Evolutionary conservation across 2,329 filamentous ascomycete genomes (phyloP).

Genomic region (Fusarium beomiforme): DNA sequence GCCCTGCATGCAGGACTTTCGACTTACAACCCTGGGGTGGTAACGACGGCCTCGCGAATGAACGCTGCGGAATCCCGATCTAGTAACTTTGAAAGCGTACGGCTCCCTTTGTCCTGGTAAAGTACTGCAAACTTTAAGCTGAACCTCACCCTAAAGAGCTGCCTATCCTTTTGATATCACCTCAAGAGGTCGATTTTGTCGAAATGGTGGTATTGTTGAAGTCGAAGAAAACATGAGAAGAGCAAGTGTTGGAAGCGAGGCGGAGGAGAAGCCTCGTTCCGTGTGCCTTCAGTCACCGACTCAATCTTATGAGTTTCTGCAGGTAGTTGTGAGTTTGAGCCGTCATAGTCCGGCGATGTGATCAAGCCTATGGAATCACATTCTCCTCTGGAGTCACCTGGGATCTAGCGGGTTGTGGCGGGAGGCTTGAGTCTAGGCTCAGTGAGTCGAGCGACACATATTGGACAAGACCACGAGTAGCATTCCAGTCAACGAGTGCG

Average conservation of each 20-base stretch:
- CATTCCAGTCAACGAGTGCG: constrained; percentile 38
- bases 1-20: constrained; percentile 27
- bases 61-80: constrained; percentile 18
- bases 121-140: constrained; percentile 2
- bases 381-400: constrained; percentile 30
- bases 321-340: constrained; percentile 33
- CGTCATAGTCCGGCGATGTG: constrained; percentile 30
- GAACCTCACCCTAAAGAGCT: background rate
- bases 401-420: constrained; percentile 39
- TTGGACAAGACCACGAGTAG: constrained; percentile 16
- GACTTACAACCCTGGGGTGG: constrained; percentile 13
- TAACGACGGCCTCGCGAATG: constrained; percentile 5
- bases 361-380: constrained; percentile 27
- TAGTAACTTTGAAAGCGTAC: constrained; percentile 9
- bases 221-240: background rate
- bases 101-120: constrained; percentile 19
- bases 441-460: constrained; percentile 26
- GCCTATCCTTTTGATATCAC: background rate
- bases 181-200: background rate
- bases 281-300: constrained; percentile 13
- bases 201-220: background rate
- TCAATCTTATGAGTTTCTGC: constrained; percentile 28
- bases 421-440: constrained; percentile 44
- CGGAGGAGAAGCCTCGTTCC: constrained; percentile 7
- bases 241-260: background rate